Conservation (phyloP, 2,329 filamentous ascomycete genomes). For the Pseudodiploospora longispora region DNA sequence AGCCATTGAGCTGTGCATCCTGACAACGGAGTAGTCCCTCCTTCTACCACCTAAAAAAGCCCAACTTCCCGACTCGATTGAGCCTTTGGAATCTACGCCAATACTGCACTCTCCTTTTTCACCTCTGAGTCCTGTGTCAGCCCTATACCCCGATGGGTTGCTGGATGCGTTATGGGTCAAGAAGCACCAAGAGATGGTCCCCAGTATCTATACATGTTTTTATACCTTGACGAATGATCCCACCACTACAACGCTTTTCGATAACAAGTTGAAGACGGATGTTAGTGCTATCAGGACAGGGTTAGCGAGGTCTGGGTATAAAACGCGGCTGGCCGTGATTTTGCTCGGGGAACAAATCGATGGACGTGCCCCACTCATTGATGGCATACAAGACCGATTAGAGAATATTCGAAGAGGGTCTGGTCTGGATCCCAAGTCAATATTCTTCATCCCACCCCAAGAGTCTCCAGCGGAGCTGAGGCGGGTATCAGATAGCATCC, state of each 20-base stretch:
- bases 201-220: slow-evolving; percentile 72
- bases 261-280: slow-evolving; percentile 81
- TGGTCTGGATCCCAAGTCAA: slow-evolving; percentile 71
- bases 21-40: slow-evolving; percentile 37
- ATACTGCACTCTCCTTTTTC: slow-evolving; percentile 87
- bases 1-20: slow-evolving; percentile 12
- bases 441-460: slow-evolving; percentile 76
- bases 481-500: slow-evolving; percentile 64
- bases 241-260: slow-evolving; percentile 66
- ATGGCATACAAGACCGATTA: slow-evolving; percentile 61
- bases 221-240: slow-evolving; percentile 68
- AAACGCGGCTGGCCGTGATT: slow-evolving; percentile 67
- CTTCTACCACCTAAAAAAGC: slow-evolving; percentile 51
- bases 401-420: slow-evolving; percentile 72
- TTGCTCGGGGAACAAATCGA: slow-evolving; percentile 24
- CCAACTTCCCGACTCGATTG: slow-evolving; percentile 42
- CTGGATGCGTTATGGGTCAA: slow-evolving; percentile 74
- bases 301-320: slow-evolving; percentile 63
- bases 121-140: slow-evolving; percentile 74
- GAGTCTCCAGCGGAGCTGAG: slow-evolving; percentile 63
- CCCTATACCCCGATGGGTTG: slow-evolving; percentile 82
- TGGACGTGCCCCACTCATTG: slow-evolving; percentile 42
- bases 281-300: slow-evolving; percentile 69
- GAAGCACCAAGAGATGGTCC: slow-evolving; percentile 81
- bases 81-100: slow-evolving; percentile 37